These are phyloP conservation scores for Digitaria exilis DNA, from an alignment of 202 grass and related monocot species.

Conservation along the genomic window DNA sequence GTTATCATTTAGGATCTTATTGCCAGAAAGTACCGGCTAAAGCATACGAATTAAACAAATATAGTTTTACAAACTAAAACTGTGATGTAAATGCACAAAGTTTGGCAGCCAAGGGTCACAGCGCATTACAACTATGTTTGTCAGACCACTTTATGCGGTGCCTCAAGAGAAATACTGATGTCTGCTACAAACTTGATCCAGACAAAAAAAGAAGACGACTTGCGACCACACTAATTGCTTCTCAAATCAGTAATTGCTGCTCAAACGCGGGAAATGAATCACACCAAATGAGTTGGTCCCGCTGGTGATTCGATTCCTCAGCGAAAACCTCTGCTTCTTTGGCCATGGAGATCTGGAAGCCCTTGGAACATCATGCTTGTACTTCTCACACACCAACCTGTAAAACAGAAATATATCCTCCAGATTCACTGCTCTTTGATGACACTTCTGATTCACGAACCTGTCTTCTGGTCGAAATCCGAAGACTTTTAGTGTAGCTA, in stretches of 20 bases:
- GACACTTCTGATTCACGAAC: not conserved
- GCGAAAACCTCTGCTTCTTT: not conserved
- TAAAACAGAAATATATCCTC: not conserved
- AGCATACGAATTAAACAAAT: too few species aligned
- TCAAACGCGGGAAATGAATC: constrained; percentile 6
- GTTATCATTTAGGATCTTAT: not conserved
- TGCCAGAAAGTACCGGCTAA: not conserved
- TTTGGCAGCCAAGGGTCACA: not conserved
- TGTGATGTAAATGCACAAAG: not conserved
- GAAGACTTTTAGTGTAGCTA: not conserved
- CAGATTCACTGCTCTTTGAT: constrained; percentile 8
- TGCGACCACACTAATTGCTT: not conserved
- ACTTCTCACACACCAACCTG: not conserved
- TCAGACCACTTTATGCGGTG: too few species aligned
- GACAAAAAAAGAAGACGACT: not conserved
- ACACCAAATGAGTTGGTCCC: not conserved
- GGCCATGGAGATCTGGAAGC: not conserved
- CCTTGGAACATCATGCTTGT: not conserved
- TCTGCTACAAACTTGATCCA: not conserved
- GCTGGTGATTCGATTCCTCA: not conserved
- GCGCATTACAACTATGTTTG: not conserved
- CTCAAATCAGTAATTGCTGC: not conserved
- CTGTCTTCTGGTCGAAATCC: constrained; percentile 16
- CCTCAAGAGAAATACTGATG: too few species aligned
- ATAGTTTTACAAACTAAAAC: not conserved